Evolutionary conservation across 345 rosid species (phyloP).

Genomic region (Brassica rapa): DNA sequence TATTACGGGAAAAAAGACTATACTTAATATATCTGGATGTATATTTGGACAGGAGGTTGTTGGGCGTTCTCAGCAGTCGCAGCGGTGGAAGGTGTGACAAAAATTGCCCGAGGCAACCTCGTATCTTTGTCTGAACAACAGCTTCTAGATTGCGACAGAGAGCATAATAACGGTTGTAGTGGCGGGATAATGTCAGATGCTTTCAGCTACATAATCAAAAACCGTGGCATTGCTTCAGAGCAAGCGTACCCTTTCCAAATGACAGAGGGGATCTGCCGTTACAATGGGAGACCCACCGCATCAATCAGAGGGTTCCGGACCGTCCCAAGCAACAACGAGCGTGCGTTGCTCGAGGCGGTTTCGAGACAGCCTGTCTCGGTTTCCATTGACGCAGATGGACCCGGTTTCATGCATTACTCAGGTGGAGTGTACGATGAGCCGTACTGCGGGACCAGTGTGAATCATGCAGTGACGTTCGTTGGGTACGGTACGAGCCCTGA

Average conservation of each 20-base stretch:
- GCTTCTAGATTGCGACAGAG: slow-evolving; percentile 50
- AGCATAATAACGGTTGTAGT: slow-evolving; percentile 46
- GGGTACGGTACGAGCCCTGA: slow-evolving; percentile 51
- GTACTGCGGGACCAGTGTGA: slow-evolving; percentile 44
- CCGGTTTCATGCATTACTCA: slow-evolving; percentile 42
- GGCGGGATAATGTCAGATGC: slow-evolving; percentile 63
- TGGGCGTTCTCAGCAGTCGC: slow-evolving; percentile 75
- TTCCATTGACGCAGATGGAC: slow-evolving; percentile 40
- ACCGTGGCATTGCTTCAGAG: slow-evolving; percentile 54
- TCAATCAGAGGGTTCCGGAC: slow-evolving; percentile 48
- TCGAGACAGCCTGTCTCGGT: slow-evolving; percentile 64
- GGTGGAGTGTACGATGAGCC: slow-evolving; percentile 49
- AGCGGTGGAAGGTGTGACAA: slow-evolving; percentile 55
- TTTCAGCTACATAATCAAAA: slow-evolving; percentile 45
- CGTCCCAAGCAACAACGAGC: slow-evolving; percentile 53
- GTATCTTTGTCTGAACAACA: slow-evolving; percentile 56
- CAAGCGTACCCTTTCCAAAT: slow-evolving; percentile 51
- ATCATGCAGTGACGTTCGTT: slow-evolving; percentile 52
- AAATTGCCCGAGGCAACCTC: slow-evolving; percentile 45
- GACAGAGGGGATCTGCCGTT: slow-evolving; percentile 18
- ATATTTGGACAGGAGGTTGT: slow-evolving; percentile 43
- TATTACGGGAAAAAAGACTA: neutral
- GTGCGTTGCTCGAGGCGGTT: slow-evolving; percentile 50
- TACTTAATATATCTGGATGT: neutral
- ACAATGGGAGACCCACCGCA: slow-evolving; percentile 29